Evolutionary conservation across 129 eudicot species (phyloP), one percentile per base, ranked within the genome.

Genomic region (Flaveria bidentis): DNA sequence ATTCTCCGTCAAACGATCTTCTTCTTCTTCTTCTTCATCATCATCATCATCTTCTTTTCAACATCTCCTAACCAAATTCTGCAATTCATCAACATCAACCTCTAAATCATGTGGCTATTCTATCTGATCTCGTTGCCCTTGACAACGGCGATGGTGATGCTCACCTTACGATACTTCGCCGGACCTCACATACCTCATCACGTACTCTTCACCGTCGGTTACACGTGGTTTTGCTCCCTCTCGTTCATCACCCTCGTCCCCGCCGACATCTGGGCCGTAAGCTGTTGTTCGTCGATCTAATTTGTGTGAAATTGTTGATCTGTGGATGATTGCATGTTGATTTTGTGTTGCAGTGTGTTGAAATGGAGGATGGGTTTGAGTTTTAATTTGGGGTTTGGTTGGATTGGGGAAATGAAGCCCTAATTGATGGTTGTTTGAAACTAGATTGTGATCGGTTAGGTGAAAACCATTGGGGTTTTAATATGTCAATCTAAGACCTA

Each of bases 231-330:
- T 52, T 88, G 84, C 39, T 90, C 96, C 28, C 78, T 90, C 67
- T 88, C 93, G 55, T 80, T 90, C 74, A 83, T 91, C 82, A 82
- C 86, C 77, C 93, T 91, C 70, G 97, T 91, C 25, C 97, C 93
- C 9, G 97, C 93, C 64, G 97, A 91, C 70, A 91, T 91, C 36
- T 91, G 97, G 97, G 70, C 86, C 68, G 97, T 91, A 84, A 26
- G 85, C 73, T 36, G 2, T 41, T 45, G 36, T 20, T 72, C 3
- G 30, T 58, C 64, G 15, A 41, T 82, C 22, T n/a, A 9, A 16
- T 42, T 12, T 70, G 8, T 62, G 11, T 45, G 9, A 3, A 36
- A 45, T 45, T 45, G 13, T 2, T 45, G 49, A 45, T 45, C 49
- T 10, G 13, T 45, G 13, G 49, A 45, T 45, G 49, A 45, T 12